Percentiles rank a stretch among this genome's conserved stretches.
These are phyloP conservation scores for Phytophthora nicotianae DNA, from an alignment of 352 stramenopile species.

Conservation along the genomic window DNA sequence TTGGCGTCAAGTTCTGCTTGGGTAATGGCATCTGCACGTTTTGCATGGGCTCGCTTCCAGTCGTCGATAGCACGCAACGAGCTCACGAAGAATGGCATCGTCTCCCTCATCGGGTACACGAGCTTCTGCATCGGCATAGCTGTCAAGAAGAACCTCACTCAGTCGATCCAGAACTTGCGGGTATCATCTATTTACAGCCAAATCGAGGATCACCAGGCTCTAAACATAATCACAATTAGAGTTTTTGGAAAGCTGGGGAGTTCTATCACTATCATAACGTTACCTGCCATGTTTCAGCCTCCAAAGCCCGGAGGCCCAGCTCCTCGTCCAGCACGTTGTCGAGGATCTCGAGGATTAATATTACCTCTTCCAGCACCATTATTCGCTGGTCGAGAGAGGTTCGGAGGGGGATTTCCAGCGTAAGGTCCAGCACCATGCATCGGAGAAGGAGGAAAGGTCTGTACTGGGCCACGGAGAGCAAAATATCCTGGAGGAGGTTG, in stretches of 20 bases:
- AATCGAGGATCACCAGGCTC: conserved; percentile 15
- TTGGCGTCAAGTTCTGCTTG: conserved; percentile 71
- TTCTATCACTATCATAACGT: conserved; percentile 19
- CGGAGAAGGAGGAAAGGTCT: conserved; percentile 15
- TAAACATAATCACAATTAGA: conserved; percentile 28
- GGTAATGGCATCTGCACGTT: conserved; percentile 55
- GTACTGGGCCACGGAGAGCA: conserved; percentile 17
- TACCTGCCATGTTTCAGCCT: conserved; percentile 16
- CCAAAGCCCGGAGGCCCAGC: conserved; percentile 13
- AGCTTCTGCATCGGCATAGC: conserved; percentile 49
- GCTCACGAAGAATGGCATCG: conserved; percentile 84
- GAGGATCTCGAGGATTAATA: conserved; percentile 42
- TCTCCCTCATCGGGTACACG: conserved; percentile 68
- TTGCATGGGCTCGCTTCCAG: conserved; percentile 72
- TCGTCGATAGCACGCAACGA: conserved; percentile 69
- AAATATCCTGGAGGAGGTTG: conserved; percentile 24
- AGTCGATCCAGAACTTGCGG: conserved; percentile 10
- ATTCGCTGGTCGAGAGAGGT: conserved; percentile 22
- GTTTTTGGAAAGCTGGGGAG: conserved; percentile 6
- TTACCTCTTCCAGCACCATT: conserved; percentile 26
- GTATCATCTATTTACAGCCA: conserved; percentile 40
- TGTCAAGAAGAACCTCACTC: background rate
- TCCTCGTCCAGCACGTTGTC: conserved; percentile 38
- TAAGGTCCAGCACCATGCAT: conserved; percentile 21
- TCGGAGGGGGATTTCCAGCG: conserved; percentile 18